These are phyloP conservation scores for Neonectria faginata DNA, from an alignment of 2,329 filamentous ascomycete genomes.

Conservation along the genomic window DNA sequence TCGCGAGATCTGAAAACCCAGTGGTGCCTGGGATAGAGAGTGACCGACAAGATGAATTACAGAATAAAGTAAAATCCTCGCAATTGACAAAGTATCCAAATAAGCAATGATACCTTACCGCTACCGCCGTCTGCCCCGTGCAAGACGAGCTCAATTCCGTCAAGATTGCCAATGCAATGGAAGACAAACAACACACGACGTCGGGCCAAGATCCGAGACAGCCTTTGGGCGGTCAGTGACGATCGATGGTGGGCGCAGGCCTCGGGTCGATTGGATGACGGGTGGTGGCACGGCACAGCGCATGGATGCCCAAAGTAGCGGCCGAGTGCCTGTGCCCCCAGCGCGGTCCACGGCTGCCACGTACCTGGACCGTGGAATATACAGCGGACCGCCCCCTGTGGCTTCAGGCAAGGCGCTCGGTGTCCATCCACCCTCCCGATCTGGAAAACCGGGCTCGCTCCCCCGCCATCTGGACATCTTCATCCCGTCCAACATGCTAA, in stretches of 20 bases:
- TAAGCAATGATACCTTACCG: neutral
- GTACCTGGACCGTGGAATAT: neutral
- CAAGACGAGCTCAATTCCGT: neutral
- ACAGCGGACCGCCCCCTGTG: conserved; percentile 10
- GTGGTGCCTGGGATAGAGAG: neutral
- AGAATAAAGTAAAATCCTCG: neutral
- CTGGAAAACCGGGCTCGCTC: neutral
- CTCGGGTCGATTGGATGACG: conserved; percentile 15
- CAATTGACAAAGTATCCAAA: neutral
- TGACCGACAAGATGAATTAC: neutral
- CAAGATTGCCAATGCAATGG: neutral
- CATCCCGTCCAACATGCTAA: neutral
- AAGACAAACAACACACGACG: conserved; percentile 20
- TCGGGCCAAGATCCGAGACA: conserved; percentile 43
- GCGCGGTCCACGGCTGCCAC: conserved; percentile 1
- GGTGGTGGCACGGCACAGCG: conserved; percentile 20
- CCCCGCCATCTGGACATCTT: neutral
- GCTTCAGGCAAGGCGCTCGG: neutral
- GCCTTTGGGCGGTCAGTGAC: conserved; percentile 38
- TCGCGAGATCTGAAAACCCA: neutral
- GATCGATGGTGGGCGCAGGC: neutral
- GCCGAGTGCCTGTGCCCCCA: neutral
- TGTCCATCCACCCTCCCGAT: neutral
- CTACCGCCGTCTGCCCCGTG: neutral
- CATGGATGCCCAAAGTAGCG: conserved; percentile 4